Conservation (phyloP, 2,329 filamentous ascomycete genomes). For the Monosporascus sp. region DNA sequence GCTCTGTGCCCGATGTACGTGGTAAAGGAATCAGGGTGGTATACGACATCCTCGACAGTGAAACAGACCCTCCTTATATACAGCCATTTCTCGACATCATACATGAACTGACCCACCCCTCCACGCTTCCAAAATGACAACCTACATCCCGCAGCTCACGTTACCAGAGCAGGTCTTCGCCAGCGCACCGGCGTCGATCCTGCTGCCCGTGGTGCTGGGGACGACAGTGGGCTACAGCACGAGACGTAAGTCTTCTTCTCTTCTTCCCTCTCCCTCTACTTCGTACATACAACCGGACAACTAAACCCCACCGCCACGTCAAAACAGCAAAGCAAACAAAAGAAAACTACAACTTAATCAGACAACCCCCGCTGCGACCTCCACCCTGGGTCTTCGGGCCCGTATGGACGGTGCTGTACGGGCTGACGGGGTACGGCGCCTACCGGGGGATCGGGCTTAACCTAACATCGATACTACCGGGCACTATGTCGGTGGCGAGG, state of each 20-base stretch:
- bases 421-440: slow-evolving; percentile 82
- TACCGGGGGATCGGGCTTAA: slow-evolving; percentile 59
- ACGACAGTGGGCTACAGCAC: slow-evolving; percentile 67
- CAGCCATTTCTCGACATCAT: too few relatives aligned
- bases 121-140: slow-evolving; percentile 55
- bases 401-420: slow-evolving; percentile 62
- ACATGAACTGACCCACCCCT: too few relatives aligned
- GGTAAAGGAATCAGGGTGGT: too few relatives aligned
- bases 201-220: slow-evolving; percentile 70
- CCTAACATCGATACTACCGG: too few relatives aligned
- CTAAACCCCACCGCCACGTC: background rate
- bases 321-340: slow-evolving; percentile 49
- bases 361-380: slow-evolving; percentile 60
- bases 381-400: slow-evolving; percentile 59
- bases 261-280: slow-evolving; percentile 1
- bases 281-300: background rate
- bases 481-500: slow-evolving; percentile 25
- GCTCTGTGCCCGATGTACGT: too few relatives aligned
- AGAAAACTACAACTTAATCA: slow-evolving; percentile 58
- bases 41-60: too few relatives aligned
- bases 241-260: slow-evolving; percentile 45
- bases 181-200: slow-evolving; percentile 65
- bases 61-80: too few relatives aligned
- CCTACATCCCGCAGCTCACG: slow-evolving; percentile 69
- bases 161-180: slow-evolving; percentile 67